A percentile compares a stretch with the other conserved stretches of the same genome.
phyloP scores from a whole-genome alignment of 441 rosid species.

The Adansonia gregorii region DNA sequence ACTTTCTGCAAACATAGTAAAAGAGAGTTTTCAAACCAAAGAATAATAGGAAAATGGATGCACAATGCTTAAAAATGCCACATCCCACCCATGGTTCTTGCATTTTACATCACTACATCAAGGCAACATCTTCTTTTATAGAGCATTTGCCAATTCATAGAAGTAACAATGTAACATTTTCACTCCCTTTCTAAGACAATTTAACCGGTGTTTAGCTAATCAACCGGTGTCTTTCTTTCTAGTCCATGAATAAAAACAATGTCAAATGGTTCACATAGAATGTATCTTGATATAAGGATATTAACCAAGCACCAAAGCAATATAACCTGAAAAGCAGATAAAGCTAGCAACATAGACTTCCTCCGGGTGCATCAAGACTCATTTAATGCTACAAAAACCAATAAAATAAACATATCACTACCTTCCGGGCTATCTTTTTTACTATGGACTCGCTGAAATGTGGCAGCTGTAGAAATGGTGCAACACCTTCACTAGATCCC shows the following conservation, averaged over 20 bases:
- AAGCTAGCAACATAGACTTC: not conserved
- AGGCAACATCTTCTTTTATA: constrained; percentile 7
- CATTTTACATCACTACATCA: not conserved
- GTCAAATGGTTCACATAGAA: not conserved
- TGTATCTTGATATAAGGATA: not conserved
- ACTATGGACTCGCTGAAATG: constrained; percentile 77
- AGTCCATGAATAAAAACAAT: not conserved
- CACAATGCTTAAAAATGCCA: not conserved
- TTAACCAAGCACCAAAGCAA: not conserved
- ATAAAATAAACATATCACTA: constrained; percentile 28
- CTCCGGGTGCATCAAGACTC: not conserved
- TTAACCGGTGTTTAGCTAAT: not conserved
- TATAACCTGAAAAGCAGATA: constrained; percentile 12
- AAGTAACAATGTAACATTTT: not conserved
- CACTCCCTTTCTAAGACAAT: constrained; percentile 3
- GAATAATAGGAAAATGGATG: constrained; percentile 16
- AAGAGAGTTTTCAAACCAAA: constrained; percentile 18
- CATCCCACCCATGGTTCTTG: constrained; percentile 5
- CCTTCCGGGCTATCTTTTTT: constrained; percentile 97
- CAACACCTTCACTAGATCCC: constrained; percentile 85
- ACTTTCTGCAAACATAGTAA: constrained; percentile 68
- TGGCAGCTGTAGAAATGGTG: constrained; percentile 93
- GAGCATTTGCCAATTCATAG: not conserved
- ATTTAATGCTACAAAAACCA: not conserved
- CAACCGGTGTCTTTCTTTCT: not conserved